Percentiles rank a stretch among this genome's conserved stretches.
These are phyloP conservation scores for Oxyria digyna DNA, from an alignment of 148 eudicot species.

Conservation along the genomic window DNA sequence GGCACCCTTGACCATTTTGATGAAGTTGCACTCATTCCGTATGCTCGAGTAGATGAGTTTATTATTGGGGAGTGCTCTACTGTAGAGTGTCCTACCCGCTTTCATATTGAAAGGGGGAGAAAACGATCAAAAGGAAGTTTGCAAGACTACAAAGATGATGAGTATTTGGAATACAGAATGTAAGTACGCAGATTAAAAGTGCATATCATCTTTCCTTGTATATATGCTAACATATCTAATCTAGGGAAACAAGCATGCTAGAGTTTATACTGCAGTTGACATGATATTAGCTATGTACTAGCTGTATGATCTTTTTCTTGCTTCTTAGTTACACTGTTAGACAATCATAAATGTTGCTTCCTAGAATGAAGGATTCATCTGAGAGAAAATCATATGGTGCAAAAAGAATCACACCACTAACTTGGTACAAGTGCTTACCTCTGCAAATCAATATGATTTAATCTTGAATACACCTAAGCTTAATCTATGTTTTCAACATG, in stretches of 20 bases:
- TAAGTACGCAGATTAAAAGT: constrained; percentile 25
- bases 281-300: neutral
- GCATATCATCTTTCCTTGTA: neutral
- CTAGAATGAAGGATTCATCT: neutral
- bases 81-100: constrained; percentile 78
- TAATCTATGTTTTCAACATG: neutral
- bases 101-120: constrained; percentile 93
- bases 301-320: neutral
- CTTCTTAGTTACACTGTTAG: neutral
- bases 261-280: neutral
- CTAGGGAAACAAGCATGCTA: neutral
- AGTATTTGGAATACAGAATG: constrained; percentile 77
- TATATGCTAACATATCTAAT: neutral
- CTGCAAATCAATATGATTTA: neutral
- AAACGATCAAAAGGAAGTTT: constrained; percentile 64
- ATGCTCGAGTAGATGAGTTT: constrained; percentile 75
- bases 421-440: neutral
- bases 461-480: neutral
- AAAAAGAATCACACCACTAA: neutral
- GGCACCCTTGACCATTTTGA: constrained; percentile 62
- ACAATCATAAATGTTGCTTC: neutral
- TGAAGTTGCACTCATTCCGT: constrained; percentile 84
- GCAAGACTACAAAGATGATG: constrained; percentile 65
- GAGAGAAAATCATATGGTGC: neutral
- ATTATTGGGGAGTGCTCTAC: constrained; percentile 78